Evolutionary conservation across 2,329 filamentous ascomycete species (phyloP), one percentile per base, ranked within the genome.

Genomic region (Alternaria consortialis): DNA sequence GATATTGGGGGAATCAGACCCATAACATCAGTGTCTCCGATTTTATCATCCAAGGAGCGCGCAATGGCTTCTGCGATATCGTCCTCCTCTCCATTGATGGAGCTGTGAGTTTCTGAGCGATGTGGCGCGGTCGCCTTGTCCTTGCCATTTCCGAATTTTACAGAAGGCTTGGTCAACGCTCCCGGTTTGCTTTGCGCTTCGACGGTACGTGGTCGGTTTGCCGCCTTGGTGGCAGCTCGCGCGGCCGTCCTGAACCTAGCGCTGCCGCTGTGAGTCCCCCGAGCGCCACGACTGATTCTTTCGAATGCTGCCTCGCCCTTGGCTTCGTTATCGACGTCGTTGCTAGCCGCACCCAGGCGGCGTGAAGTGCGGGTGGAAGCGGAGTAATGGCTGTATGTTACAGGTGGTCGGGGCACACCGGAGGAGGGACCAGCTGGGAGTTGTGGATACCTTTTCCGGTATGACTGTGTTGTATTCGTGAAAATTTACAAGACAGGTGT

Each of bases 51-150:
- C n/a, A 62, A 40, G 9, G 56, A 62, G 47, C 52, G 51, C 11
- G 52, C 20, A 23, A 62, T 48, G 12, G 60, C 60, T 53, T 55
- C 52, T 37, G 40, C 60, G 31, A 59, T 47, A 12, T 52, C 60
- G 15, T 56, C 42, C 13, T 63, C 23, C 7, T 55, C 52, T 25
- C 34, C 27, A 7, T 25, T 40, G 8, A n/a, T 27, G 17, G 15
- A 8, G n/a, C 6, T 17, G 46, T 20, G 7, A 15, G 7, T n/a
- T 12, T 15, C 48, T 25, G 34, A 13, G 12, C 23, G 8, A 32
- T n/a, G 34, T 43, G 11, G 5, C 3, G n/a, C 13, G 23, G 34
- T 37, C 20, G 40, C n/a, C 12, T 52, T 36, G 13, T 46, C 25
- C 31, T 17, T 34, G 51, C 13, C 20, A 15, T 27, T 47, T n/a